Conservation (phyloP, 176 grass and related monocot species). For the Melocanna baccifera region DNA sequence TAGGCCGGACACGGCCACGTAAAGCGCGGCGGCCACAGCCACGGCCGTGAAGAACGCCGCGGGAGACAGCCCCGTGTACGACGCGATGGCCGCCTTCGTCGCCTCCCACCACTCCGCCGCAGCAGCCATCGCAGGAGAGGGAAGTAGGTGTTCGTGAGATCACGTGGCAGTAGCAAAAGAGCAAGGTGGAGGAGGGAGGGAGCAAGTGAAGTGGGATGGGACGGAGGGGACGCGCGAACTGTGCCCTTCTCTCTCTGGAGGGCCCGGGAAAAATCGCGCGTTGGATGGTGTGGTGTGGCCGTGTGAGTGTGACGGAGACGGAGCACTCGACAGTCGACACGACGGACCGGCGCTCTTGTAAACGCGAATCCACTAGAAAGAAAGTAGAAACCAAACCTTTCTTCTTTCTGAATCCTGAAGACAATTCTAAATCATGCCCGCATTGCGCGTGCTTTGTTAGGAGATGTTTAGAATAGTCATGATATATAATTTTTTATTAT, state of each 20-base stretch:
- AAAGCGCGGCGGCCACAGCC: conserved; percentile 39
- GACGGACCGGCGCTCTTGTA: background rate
- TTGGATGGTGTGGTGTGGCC: background rate
- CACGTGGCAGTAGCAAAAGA: background rate
- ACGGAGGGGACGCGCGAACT: conserved; percentile 17
- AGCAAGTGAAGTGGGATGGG: background rate
- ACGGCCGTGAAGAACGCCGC: conserved; percentile 46
- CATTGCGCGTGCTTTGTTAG: too few relatives aligned
- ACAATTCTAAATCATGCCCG: too few relatives aligned
- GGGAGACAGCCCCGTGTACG: conserved; percentile 51
- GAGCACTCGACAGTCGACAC: background rate
- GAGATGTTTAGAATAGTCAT: too few relatives aligned
- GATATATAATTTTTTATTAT: too few relatives aligned
- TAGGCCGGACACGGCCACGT: conserved; percentile 25
- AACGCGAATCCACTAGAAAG: background rate
- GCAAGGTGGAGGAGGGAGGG: background rate
- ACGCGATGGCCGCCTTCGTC: conserved; percentile 18
- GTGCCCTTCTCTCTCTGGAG: background rate
- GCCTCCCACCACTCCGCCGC: conserved; percentile 38
- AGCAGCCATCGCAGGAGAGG: background rate
- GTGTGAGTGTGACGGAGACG: background rate
- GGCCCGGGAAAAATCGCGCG: background rate
- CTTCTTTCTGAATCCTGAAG: too few relatives aligned
- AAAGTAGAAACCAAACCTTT: too few relatives aligned
- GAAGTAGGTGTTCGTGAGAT: background rate